Evolutionary conservation across 768 basidiomycete species (phyloP).

Genomic region (Mycena rebaudengoi): DNA sequence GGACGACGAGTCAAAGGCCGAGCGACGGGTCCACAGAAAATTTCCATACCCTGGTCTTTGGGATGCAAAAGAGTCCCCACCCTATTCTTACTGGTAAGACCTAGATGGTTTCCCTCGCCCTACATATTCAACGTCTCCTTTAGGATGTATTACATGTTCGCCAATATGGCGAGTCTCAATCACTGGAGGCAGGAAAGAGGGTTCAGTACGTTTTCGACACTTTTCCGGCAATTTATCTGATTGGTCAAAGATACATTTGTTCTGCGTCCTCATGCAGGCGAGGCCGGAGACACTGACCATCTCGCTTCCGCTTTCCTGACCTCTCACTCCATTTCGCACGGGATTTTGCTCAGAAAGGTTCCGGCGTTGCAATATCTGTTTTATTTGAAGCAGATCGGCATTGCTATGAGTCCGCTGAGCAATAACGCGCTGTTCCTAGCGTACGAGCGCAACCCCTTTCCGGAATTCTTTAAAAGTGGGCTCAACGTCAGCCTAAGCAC

Average conservation of each 20-base stretch:
- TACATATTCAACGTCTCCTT: constrained; percentile 12
- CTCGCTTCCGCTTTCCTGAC: constrained; percentile 95
- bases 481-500: constrained; percentile 96
- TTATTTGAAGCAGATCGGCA: constrained; percentile 97
- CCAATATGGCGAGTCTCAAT: constrained; percentile 95
- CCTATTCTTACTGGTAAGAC: constrained; percentile 92
- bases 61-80: constrained; percentile 90
- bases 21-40: constrained; percentile 91
- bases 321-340: constrained; percentile 97
- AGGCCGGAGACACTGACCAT: constrained; percentile 98
- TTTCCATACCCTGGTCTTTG: constrained; percentile 92
- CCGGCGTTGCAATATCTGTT: constrained; percentile 97
- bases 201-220: constrained; percentile 77
- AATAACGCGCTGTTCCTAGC: constrained; percentile 98
- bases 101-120: not conserved
- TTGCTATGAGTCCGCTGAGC: constrained; percentile 98
- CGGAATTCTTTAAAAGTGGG: constrained; percentile 96
- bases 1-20: constrained; percentile 96
- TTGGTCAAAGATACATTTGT: constrained; percentile 93
- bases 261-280: constrained; percentile 95
- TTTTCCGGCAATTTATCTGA: constrained; percentile 5
- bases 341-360: constrained; percentile 96
- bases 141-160: constrained; percentile 98
- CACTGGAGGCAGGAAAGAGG: constrained; percentile 88
- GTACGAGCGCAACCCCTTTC: constrained; percentile 96